Evolutionary conservation across 257 asterid species (phyloP), one percentile per base, ranked within the genome.

Genomic region (Leonotis leonurus): DNA sequence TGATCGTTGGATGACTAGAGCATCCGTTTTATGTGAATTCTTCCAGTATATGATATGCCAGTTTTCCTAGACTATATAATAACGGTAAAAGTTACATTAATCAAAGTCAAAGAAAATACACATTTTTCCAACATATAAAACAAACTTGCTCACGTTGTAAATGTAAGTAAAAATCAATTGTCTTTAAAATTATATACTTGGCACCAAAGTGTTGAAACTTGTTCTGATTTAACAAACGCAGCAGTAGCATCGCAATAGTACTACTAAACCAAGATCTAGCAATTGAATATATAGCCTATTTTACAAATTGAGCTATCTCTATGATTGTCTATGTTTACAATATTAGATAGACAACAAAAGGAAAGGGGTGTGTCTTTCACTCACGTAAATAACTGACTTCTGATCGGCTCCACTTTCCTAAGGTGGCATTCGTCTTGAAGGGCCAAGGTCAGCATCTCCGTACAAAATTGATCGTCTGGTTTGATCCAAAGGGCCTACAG

Each of bases 391-490:
- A 80, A 65, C 54, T 73, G 85, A 16, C 76, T 76, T 68, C 82
- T 80, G 67, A 80, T 11, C 13, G 72, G 29, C 49, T 64, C 75
- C 3, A 57, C 65, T 71, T 73, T 76, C 5, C 64, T 76, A 39
- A 63, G 77, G 20, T 73, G 81, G 71, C 91, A 76, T 68, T 91
- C 98, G 46, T 88, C 98, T 13, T 70, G 82, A 56, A 91, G 93
- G 64, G 96, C 96, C 77, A 81, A 41, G 14, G 90, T 86, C 70
- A 91, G 72, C 98, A 91, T 88, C 56, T 91, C 96, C 3, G 94
- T 88, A 75, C 90, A 88, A 63, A 91, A 91, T 14, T 89, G 89
- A 57, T 91, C 95, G 14, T 88, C 86, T 5, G 96, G 74, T 70
- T 86, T 85, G 55, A 86, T 87, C 95, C 93, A 78, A 45, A 91